Evolutionary conservation across 345 rosid genomes (phyloP).

Genomic region (Brassica cretica): DNA sequence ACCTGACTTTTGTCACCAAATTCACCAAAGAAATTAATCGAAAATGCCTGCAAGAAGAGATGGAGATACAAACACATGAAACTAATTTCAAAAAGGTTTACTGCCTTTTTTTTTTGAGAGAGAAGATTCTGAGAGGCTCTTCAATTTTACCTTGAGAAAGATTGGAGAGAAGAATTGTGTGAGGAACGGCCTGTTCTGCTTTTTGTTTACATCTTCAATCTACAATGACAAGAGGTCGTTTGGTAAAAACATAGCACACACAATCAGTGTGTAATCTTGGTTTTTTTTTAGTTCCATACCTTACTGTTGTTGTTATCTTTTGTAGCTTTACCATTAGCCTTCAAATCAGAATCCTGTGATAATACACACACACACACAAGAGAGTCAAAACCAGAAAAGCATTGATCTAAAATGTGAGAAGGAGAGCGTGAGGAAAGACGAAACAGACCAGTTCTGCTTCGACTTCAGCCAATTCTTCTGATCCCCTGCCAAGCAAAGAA

Average conservation of each 20-base stretch:
- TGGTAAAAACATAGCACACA: background rate
- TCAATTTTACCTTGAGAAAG: background rate
- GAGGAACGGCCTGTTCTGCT: too few species aligned
- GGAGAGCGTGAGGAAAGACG: too few species aligned
- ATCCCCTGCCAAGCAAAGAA: background rate
- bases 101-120: background rate
- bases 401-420: too few species aligned
- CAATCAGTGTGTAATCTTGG: too few species aligned
- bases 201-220: background rate
- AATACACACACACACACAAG: too few species aligned
- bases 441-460: too few species aligned
- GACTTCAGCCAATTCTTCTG: background rate
- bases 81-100: background rate
- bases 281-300: too few species aligned
- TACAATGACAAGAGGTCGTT: background rate
- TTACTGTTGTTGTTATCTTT: too few species aligned
- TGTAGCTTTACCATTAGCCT: too few species aligned
- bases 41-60: conserved; percentile 77
- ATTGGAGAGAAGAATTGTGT: too few species aligned
- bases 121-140: background rate
- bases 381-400: too few species aligned
- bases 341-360: too few species aligned
- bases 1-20: conserved; percentile 90
- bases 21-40: conserved; percentile 95
- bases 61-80: conserved; percentile 16